Conservation (phyloP, 352 stramenopile genomes). For the Pilasporangium apinafurcum region DNA sequence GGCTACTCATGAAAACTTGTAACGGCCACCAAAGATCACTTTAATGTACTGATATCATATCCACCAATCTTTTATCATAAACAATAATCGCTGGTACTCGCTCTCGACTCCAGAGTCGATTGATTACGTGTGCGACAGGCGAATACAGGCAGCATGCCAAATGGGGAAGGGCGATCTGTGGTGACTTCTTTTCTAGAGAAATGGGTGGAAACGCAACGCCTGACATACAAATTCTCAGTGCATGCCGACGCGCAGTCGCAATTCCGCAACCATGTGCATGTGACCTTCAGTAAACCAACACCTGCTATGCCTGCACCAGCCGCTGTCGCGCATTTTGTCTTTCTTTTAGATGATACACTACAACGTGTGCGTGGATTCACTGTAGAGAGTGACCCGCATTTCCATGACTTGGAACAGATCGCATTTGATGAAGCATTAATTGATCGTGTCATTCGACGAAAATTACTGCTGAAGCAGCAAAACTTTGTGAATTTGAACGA, state of each 20-base stretch:
- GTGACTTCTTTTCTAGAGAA: slow-evolving; percentile 36
- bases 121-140: too few species aligned
- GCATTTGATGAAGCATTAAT: slow-evolving; percentile 52
- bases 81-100: too few species aligned
- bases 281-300: slow-evolving; percentile 63
- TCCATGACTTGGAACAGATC: slow-evolving; percentile 32
- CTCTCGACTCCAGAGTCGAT: too few species aligned
- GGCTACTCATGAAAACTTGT: too few species aligned
- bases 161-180: slow-evolving; percentile 28
- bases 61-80: too few species aligned
- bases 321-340: slow-evolving; percentile 53
- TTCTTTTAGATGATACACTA: slow-evolving; percentile 35
- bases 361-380: slow-evolving; percentile 44
- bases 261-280: slow-evolving; percentile 31
- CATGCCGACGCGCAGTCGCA: slow-evolving; percentile 19
- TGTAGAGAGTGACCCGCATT: slow-evolving; percentile 56
- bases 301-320: slow-evolving; percentile 19
- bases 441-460: slow-evolving; percentile 48
- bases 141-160: slow-evolving; percentile 11
- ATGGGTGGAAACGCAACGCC: slow-evolving; percentile 20
- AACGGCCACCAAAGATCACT: too few species aligned
- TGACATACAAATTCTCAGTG: slow-evolving; percentile 62
- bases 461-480: slow-evolving; percentile 33
- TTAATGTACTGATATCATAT: too few species aligned
- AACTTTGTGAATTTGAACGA: slow-evolving; percentile 43